Conservation (phyloP, 805 yeast genomes). For the Saccharomycopsis capsularis region DNA sequence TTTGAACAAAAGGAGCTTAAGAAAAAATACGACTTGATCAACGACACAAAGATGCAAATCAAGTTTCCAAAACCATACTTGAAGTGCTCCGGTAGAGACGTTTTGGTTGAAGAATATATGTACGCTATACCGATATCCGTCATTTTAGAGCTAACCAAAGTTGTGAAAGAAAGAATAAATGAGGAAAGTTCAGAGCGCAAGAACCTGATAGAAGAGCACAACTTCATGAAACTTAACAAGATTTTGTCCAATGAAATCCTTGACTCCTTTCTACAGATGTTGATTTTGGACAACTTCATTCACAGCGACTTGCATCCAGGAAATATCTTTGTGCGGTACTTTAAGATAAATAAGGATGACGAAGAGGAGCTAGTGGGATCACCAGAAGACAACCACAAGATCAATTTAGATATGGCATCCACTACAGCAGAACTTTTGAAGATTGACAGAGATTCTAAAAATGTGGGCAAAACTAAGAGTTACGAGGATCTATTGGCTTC, state of each 20-base stretch:
- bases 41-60: slow-evolving; percentile 28
- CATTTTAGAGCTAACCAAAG: slow-evolving; percentile 45
- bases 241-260: slow-evolving; percentile 74
- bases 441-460: slow-evolving; percentile 24
- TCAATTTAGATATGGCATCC: slow-evolving; percentile 32
- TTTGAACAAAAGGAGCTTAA: slow-evolving; percentile 39
- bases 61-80: slow-evolving; percentile 76
- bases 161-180: slow-evolving; percentile 22
- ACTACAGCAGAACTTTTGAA: slow-evolving; percentile 31
- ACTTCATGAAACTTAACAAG: slow-evolving; percentile 40
- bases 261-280: slow-evolving; percentile 89
- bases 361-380: not conserved
- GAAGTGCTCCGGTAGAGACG: slow-evolving; percentile 56
- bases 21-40: slow-evolving; percentile 8
- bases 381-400: slow-evolving; percentile 26
- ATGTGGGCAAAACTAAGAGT: not conserved
- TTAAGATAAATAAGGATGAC: slow-evolving; percentile 35
- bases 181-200: slow-evolving; percentile 26
- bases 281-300: slow-evolving; percentile 85
- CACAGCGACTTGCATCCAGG: slow-evolving; percentile 98
- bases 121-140: slow-evolving; percentile 77
- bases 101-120: slow-evolving; percentile 80
- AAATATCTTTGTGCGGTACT: slow-evolving; percentile 72
- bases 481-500: slow-evolving; percentile 38
- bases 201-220: slow-evolving; percentile 36